Percentiles rank a stretch among this genome's conserved stretches.
These are phyloP conservation scores for Neurospora tetraspora DNA, from an alignment of 495 filamentous ascomycete genomes.

Conservation along the genomic window DNA sequence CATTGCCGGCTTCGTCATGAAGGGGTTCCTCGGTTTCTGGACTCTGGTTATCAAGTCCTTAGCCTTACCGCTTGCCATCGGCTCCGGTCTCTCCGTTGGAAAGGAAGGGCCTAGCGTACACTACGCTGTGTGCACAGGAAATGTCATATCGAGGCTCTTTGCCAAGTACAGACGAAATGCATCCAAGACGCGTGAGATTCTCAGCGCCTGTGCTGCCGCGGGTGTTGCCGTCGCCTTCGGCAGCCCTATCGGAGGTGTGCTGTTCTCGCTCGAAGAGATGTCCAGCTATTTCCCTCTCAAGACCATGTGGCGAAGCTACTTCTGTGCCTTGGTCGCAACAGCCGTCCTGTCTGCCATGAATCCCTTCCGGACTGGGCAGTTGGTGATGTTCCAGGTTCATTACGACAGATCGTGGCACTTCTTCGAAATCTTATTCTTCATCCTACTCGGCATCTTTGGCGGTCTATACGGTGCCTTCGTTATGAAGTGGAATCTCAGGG, in stretches of 20 bases:
- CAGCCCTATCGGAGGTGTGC: slow-evolving; percentile 90
- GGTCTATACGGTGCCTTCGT: slow-evolving; percentile 95
- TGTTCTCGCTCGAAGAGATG: slow-evolving; percentile 98
- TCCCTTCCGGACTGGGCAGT: slow-evolving; percentile 92
- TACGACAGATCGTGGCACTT: slow-evolving; percentile 98
- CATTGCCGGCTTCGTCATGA: slow-evolving; percentile 99
- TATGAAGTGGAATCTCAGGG: slow-evolving; percentile 94
- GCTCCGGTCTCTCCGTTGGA: slow-evolving; percentile 87
- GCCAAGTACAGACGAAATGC: slow-evolving; percentile 89
- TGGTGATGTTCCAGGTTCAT: slow-evolving; percentile 97
- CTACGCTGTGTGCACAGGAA: slow-evolving; percentile 95
- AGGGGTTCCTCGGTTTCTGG: slow-evolving; percentile 89
- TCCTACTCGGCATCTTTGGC: slow-evolving; percentile 84
- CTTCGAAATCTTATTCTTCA: slow-evolving; percentile 90
- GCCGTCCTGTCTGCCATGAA: slow-evolving; percentile 94
- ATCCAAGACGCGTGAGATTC: slow-evolving; percentile 88
- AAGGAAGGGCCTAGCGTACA: slow-evolving; percentile 98
- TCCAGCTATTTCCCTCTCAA: slow-evolving; percentile 97
- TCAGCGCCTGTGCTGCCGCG: slow-evolving; percentile 88
- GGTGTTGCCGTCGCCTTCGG: slow-evolving; percentile 96
- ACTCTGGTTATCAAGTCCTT: slow-evolving; percentile 93
- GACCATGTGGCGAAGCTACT: slow-evolving; percentile 96
- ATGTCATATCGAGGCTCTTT: slow-evolving; percentile 90
- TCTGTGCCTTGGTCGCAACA: slow-evolving; percentile 93
- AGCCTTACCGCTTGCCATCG: slow-evolving; percentile 83